Base-by-base conservation (phyloP, 768 basidiomycete genomes). In the Leccinum subtestaceum region DNA sequence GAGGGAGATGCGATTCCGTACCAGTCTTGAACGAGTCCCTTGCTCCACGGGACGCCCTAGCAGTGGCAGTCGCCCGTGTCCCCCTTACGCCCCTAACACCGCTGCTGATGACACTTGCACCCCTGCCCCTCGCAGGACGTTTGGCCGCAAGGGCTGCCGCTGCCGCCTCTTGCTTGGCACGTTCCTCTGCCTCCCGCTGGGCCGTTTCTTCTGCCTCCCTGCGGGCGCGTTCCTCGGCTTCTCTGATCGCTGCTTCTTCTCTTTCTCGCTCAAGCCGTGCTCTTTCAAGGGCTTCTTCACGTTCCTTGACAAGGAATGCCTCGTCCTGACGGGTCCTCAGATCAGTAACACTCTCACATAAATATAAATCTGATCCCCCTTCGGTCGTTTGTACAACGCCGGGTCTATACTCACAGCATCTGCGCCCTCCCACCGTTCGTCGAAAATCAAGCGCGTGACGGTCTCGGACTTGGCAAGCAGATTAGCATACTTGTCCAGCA, bases 341-440 rank as follows among this genome's bases (percentile, higher is more conserved):
- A 25, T 56, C 29, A 61, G 60, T 48, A 34, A 45, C 34, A 34
- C 10, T n/a, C 4, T 29, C 54, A 5, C 15, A 49, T 21, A 2
- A 7, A 19, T 27, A n/a, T 1, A 25, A 23, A 0, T 0, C 4
- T 13, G 32, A 34, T 34, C 32, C 13, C 13, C 17, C 62, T 32
- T 34, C 19, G 19, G 11, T 13, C 7, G 36, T 49, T 12, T 8
- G 38, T 23, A 9, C n/a, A 25, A 50, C 29, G 13, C 4, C 11
- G 5, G 21, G 43, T 34, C 27, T 31, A 54, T 21, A 76, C 84
- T 75, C 67, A 90, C 91, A 47, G 78, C 83, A 60, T 88, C 87
- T 40, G 85, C 88, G 2, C 91, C 91, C 55, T 81, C 75, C 88
- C 88, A 93, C 58, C 82, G 75, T 60, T 90, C 87, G 68, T 93